Percentiles rank a stretch among this genome's conserved stretches.
These are phyloP conservation scores for Alternaria conjuncta DNA, from an alignment of 2,329 filamentous ascomycete genomes.

Conservation along the genomic window DNA sequence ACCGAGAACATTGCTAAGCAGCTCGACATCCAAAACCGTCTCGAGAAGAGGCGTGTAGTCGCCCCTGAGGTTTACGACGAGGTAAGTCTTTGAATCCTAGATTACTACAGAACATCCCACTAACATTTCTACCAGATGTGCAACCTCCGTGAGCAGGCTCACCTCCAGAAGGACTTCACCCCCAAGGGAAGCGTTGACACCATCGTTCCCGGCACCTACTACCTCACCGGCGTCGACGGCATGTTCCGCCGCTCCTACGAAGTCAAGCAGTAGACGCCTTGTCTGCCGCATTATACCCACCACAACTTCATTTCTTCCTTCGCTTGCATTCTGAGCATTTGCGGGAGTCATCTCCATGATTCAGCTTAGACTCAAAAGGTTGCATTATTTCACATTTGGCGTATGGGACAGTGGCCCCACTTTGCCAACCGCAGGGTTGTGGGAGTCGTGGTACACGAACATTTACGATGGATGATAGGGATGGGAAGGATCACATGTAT, in stretches of 20 bases:
- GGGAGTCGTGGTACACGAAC: constrained; percentile 13
- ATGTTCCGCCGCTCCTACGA: constrained; percentile 60
- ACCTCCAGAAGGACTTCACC: constrained; percentile 58
- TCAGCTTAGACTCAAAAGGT: constrained; percentile 36
- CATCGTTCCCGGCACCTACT: constrained; percentile 58
- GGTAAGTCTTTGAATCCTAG: constrained; percentile 31
- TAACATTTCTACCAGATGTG: constrained; percentile 53
- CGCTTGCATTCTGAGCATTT: constrained; percentile 45
- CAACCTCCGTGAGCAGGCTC: constrained; percentile 58
- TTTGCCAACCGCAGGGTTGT: constrained; percentile 2
- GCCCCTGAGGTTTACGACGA: constrained; percentile 58
- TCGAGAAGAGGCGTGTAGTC: constrained; percentile 54
- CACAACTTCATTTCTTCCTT: constrained; percentile 33
- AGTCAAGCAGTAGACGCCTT: constrained; percentile 53
- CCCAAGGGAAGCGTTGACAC: constrained; percentile 53
- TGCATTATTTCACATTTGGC: constrained; percentile 27
- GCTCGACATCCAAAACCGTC: constrained; percentile 55
- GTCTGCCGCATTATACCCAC: constrained; percentile 9
- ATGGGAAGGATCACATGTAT: constrained; percentile 15
- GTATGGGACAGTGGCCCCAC: constrained; percentile 17
- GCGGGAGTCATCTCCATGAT: constrained; percentile 41
- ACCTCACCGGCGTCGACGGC: constrained; percentile 57
- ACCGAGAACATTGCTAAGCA: constrained; percentile 55
- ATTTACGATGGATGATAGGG: constrained; percentile 21
- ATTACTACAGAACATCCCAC: constrained; percentile 20